Base-by-base conservation (phyloP, 352 stramenopile genomes). In the Globisporangium perplexum region DNA sequence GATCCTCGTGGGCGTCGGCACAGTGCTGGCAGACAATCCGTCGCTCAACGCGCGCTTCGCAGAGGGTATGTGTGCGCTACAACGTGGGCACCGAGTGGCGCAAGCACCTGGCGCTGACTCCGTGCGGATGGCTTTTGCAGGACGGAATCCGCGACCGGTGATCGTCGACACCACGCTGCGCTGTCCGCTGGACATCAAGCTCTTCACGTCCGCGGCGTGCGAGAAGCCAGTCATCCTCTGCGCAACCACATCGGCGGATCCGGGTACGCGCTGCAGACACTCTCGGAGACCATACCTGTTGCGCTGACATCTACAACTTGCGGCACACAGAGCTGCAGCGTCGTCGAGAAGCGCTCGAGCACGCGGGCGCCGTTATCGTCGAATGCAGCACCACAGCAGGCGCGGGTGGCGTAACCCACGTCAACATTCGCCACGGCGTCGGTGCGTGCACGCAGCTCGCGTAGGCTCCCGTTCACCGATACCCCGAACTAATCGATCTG, bases 1-100 rank as follows among this genome's bases (percentile, higher is more conserved):
- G 0, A 96, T 97, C 55, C 60, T 97, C 47, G 77, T 97, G 0
- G 89, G 89, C 18, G 71, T 95, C 23, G 86, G 85, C 20, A 96
- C 89, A 11, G 64, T 96, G 23, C 33, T 88, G 15, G 75, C 79
- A 20, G 89, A 97, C 57, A 95, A 96, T 44, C 89, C 89, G 43
- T 96, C 84, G 47, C 63, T 96, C 31, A 96, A 88, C 53, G 66
- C 79, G 20, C 66, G 88, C 8, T 68, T 93, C 4, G 72, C 68
- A 8, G 53, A 83, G 62, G 83, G 83, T 67, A 57, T 24, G 53
- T 24, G n/a, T 39, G 22, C 24, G 23, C 1, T 46, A 20, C 26
- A 48, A n/a, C 49, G 26, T 11, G 28, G 3, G 0, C 15, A 15
- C 31, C 3, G 31, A 8, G 11, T 38, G 31, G 15, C 31, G 31